Conservation (phyloP, 768 basidiomycete species). For the Trichaptum fuscoviolaceum region DNA sequence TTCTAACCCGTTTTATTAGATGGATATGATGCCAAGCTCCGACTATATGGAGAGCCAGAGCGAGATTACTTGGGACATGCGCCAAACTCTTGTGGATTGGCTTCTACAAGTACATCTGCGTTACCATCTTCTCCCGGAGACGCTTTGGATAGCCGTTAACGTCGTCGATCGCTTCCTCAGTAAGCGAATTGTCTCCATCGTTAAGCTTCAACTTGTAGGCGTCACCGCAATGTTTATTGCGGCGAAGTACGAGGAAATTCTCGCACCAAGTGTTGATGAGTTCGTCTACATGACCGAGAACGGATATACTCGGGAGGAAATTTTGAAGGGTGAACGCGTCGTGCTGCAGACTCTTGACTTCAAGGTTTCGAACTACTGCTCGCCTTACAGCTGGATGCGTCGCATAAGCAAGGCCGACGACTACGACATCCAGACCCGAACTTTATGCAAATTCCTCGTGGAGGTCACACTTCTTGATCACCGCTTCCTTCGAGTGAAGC, state of each 20-base stretch:
- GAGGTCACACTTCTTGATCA: conserved; percentile 93
- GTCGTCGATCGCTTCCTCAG: conserved; percentile 91
- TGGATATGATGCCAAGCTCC: conserved; percentile 82
- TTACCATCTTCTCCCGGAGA: conserved; percentile 99
- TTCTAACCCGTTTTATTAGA: conserved; percentile 37
- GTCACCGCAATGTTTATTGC: conserved; percentile 99
- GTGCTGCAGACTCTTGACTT: conserved; percentile 94
- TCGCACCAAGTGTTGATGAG: conserved; percentile 95
- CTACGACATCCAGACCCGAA: conserved; percentile 96
- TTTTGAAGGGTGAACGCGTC: conserved; percentile 96
- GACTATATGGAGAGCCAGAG: conserved; percentile 92
- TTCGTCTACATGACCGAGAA: conserved; percentile 98
- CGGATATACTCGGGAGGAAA: conserved; percentile 90
- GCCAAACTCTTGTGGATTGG: conserved; percentile 97
- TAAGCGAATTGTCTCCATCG: conserved; percentile 78
- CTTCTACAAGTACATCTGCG: conserved; percentile 94
- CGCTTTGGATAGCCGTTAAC: conserved; percentile 98
- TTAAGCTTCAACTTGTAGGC: conserved; percentile 94
- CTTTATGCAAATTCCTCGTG: conserved; percentile 94
- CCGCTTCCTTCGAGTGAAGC: conserved; percentile 89
- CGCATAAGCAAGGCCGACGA: conserved; percentile 98
- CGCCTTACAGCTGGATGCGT: conserved; percentile 98
- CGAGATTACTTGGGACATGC: conserved; percentile 92
- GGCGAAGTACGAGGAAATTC: conserved; percentile 98
- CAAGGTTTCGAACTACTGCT: conserved; percentile 94